A percentile compares a stretch with the other conserved stretches of the same genome.
Conservation (phyloP, 1,284 basidiomycete genomes). For the Vanrija pseudolonga region DNA sequence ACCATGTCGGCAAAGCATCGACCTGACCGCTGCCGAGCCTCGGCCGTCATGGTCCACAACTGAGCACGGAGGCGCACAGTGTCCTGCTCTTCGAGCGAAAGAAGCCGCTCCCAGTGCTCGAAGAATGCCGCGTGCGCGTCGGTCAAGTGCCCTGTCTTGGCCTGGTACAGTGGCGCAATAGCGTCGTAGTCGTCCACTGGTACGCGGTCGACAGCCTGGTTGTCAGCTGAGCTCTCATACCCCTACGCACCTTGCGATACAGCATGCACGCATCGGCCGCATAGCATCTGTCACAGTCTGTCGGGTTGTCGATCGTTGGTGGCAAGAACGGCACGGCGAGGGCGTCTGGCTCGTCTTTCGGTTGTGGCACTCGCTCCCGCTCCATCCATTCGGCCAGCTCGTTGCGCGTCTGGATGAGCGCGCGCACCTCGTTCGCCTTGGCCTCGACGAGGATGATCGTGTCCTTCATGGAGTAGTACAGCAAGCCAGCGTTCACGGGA, state of each 20-base stretch:
- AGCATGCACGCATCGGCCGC: conserved; percentile 85
- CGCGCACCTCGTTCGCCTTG: conserved; percentile 75
- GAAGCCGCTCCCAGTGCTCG: conserved; percentile 80
- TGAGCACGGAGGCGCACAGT: conserved; percentile 77
- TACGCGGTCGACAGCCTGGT: conserved; percentile 66
- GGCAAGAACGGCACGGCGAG: conserved; percentile 61
- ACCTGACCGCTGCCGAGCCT: conserved; percentile 71
- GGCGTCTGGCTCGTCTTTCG: not conserved
- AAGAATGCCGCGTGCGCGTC: conserved; percentile 72
- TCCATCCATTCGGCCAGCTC: conserved; percentile 73
- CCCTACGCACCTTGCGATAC: conserved; percentile 68
- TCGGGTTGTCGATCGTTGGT: conserved; percentile 75
- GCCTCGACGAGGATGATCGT: conserved; percentile 78
- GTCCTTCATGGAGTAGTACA: conserved; percentile 91
- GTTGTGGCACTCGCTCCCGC: conserved; percentile 2
- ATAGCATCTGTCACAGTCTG: conserved; percentile 77
- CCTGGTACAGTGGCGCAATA: conserved; percentile 68
- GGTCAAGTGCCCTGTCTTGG: conserved; percentile 78
- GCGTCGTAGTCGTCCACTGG: conserved; percentile 58
- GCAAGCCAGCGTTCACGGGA: conserved; percentile 62
- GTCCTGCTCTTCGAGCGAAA: conserved; percentile 86
- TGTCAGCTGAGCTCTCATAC: not conserved
- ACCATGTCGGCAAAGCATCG: conserved; percentile 75
- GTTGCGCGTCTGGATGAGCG: conserved; percentile 76
- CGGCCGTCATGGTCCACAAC: conserved; percentile 85